Conservation (phyloP, 164 flowering plant genomes). For the Dillenia turbinata region DNA sequence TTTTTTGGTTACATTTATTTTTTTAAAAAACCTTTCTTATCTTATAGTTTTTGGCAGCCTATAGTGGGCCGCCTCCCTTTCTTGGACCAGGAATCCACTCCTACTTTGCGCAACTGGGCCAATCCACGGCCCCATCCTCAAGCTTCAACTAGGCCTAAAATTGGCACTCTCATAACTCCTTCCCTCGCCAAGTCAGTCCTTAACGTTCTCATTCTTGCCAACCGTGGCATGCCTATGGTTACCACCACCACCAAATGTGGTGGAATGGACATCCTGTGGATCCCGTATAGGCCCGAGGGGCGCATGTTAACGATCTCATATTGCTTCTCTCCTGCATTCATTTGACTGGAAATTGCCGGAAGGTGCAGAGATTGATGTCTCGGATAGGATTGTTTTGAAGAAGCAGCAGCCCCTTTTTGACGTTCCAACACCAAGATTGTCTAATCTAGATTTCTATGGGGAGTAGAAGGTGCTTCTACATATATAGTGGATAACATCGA, state of each 20-base stretch:
- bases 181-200: conserved; percentile 18
- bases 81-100: conserved; percentile 15
- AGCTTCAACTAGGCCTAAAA: conserved; percentile 11
- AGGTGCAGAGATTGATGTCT: conserved; percentile 18
- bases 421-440: conserved; percentile 25
- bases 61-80: conserved; percentile 22
- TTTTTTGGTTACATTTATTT: too few species aligned
- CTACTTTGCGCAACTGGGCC: conserved; percentile 9
- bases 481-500: too few species aligned
- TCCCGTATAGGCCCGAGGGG: not conserved
- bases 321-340: conserved; percentile 28
- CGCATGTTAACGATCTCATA: too few species aligned
- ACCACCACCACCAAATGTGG: not conserved
- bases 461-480: too few species aligned
- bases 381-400: conserved; percentile 26
- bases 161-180: conserved; percentile 9
- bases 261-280: conserved; percentile 6
- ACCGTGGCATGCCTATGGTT: conserved; percentile 8
- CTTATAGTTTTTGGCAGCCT: not conserved
- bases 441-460: conserved; percentile 16
- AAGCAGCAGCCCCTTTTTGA: conserved; percentile 20
- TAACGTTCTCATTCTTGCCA: conserved; percentile 13
- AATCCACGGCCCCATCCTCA: conserved; percentile 22
- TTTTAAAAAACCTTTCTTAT: too few species aligned
- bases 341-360: conserved; percentile 28